Evolutionary conservation across 306 rosid species (phyloP), one percentile per base, ranked within the genome.

Genomic region (Comarum palustre): DNA sequence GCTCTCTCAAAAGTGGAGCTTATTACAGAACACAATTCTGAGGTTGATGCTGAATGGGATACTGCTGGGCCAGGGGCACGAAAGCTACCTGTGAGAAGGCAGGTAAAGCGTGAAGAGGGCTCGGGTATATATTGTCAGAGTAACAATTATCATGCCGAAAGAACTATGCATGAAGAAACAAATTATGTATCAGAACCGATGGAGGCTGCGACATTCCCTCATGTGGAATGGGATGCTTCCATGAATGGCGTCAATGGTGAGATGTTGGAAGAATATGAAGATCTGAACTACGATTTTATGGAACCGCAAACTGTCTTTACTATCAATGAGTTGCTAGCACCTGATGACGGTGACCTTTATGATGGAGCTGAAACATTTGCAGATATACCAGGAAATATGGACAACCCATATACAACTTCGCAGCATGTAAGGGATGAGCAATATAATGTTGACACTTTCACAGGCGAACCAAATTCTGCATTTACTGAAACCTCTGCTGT

Each of bases 11-110:
- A 66, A 41, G 96, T 87, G 57, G 92, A 90, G 81, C 79, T 88
- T 61, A 62, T 95, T 45, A 79, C 90, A 52, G 93, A 84, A 36
- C 86, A 84, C 73, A 79, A 74, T 60, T 42, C 79, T 36, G 90
- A 87, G 43, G 73, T 69, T 62, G 90, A 89, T 78, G 72, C 63
- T 69, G 91, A 88, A 62, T 83, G 89, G 97, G 87, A 84, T 72
- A 22, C 73, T 76, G 72, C 75, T 77, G 86, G 66, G 74, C 87
- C 82, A 34, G 90, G 84, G 75, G 97, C 79, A 20, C 88, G 73
- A 70, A 95, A 95, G 85, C 88, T 91, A 71, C 96, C 89, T 3
- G 88, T 95, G 67, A 82, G 99, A 78, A 83, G 99, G 86, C 87
- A 86, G 17, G 78, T 79, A 72, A 94, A 90, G 84, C 88, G 39